Evolutionary conservation across 768 basidiomycete species (phyloP), one percentile per base, ranked within the genome.

Genomic region (Phaeotremella fagi): DNA sequence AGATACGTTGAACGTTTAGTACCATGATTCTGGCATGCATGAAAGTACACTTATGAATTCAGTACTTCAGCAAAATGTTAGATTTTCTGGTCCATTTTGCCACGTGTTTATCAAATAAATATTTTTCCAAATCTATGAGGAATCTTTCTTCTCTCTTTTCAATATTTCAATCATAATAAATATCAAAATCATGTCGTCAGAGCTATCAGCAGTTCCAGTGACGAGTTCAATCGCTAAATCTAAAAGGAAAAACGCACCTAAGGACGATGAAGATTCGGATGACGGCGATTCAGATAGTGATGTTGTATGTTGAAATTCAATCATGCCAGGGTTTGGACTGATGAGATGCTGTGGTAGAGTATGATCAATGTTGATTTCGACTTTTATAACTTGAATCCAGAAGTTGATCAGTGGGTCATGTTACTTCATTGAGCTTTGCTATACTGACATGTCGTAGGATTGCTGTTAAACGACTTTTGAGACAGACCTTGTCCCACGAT

Each of bases 361-460:
- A 80, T 85, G 64, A 80, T 92, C 75, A 82, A 92, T 74, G 85
- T 92, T 61, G 85, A 86, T 67, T 97, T 98, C 67, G 90, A 95
- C 60, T 98, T 95, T 72, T 92, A 88, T 79, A 85, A 88, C 72
- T 83, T 88, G 4, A 85, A 87, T 60, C 82, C 87, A 2, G 80
- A 88, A 63, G 92, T 98, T 76, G 95, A 86, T 70, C 84, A 87
- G 66, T 74, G 47, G 53, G 72, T 58, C 25, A 9, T 35, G 11
- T 9, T 35, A 9, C 9, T n/a, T 25, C 29, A 15, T 3, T 26
- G n/a, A 3, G 12, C 22, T 37, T n/a, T n/a, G n/a, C n/a, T n/a
- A n/a, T n/a, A n/a, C n/a, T n/a, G n/a, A n/a, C n/a, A n/a, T n/a
- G 33, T 25, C 15, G 6, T 28, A 71, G 72, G 41, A 75, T 76